Conservation (phyloP, 345 rosid species). For the Pelargonium nanum region DNA sequence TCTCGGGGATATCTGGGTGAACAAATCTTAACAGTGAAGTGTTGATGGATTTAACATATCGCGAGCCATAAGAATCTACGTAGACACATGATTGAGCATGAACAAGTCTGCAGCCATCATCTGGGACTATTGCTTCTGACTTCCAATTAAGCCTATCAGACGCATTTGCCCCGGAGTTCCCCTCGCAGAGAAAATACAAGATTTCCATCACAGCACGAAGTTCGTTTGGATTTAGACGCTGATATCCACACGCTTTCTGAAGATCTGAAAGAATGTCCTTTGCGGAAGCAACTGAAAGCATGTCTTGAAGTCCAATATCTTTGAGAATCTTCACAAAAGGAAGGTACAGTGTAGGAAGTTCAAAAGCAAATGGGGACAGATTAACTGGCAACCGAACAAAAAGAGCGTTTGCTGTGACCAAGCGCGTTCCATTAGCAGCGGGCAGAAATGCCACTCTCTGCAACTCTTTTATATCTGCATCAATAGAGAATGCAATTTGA, state of each 20-base stretch:
- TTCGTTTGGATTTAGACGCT: slow-evolving; percentile 85
- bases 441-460: slow-evolving; percentile 75
- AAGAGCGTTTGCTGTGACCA: slow-evolving; percentile 63
- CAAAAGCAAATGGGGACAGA: slow-evolving; percentile 89
- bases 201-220: slow-evolving; percentile 88
- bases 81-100: slow-evolving; percentile 67
- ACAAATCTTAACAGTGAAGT: slow-evolving; percentile 68
- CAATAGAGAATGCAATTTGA: slow-evolving; percentile 9
- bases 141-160: slow-evolving; percentile 24
- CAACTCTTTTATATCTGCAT: slow-evolving; percentile 58
- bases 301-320: slow-evolving; percentile 81
- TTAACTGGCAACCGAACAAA: slow-evolving; percentile 67
- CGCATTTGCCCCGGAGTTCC: slow-evolving; percentile 22
- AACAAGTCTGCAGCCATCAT: slow-evolving; percentile 87
- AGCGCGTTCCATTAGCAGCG: slow-evolving; percentile 91
- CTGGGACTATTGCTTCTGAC: slow-evolving; percentile 68
- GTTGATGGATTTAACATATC: slow-evolving; percentile 56
- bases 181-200: slow-evolving; percentile 57
- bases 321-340: slow-evolving; percentile 69
- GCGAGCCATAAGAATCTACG: slow-evolving; percentile 73
- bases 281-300: slow-evolving; percentile 60
- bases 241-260: slow-evolving; percentile 75
- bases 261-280: slow-evolving; percentile 60
- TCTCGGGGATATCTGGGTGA: slow-evolving; percentile 70
- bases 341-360: slow-evolving; percentile 68